Conservation (phyloP, 495 filamentous ascomycete genomes). For the Penicillium longicatenatum region DNA sequence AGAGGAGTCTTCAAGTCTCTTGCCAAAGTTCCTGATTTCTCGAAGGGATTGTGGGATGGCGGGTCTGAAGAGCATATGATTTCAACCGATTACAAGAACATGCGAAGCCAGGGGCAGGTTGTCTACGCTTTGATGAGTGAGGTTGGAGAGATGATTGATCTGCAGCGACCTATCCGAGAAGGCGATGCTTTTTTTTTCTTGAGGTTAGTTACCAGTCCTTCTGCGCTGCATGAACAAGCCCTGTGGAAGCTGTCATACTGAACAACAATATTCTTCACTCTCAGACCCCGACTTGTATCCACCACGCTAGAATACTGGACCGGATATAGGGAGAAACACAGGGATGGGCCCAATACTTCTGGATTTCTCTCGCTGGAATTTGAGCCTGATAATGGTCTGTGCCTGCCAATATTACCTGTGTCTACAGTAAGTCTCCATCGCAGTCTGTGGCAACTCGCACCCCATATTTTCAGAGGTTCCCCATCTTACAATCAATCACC, state of each 20-base stretch:
- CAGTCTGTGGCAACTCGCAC: not conserved
- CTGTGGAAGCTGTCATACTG: not conserved
- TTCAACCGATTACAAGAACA: constrained; percentile 7
- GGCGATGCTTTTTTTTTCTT: constrained; percentile 14
- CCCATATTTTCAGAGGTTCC: not conserved
- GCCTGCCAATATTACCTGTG: constrained; percentile 16
- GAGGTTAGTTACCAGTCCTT: constrained; percentile 11
- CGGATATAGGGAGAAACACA: constrained; percentile 30
- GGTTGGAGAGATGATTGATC: constrained; percentile 20
- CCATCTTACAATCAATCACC: not conserved
- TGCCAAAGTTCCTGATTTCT: constrained; percentile 27
- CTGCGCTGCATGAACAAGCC: not conserved
- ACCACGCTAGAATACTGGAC: constrained; percentile 35
- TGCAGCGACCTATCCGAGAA: constrained; percentile 18
- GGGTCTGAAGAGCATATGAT: constrained; percentile 3
- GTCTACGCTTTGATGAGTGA: constrained; percentile 37
- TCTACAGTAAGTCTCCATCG: constrained; percentile 18
- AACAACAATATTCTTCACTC: not conserved
- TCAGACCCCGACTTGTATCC: constrained; percentile 24
- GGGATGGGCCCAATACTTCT: constrained; percentile 23
- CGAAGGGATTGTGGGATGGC: constrained; percentile 23
- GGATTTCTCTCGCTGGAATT: constrained; percentile 26
- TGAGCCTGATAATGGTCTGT: constrained; percentile 5
- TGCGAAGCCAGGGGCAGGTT: constrained; percentile 26
- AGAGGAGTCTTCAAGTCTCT: constrained; percentile 34